phyloP scores from a whole-genome alignment of 257 asterid genomes.

The Penstemon newberryi region DNA sequence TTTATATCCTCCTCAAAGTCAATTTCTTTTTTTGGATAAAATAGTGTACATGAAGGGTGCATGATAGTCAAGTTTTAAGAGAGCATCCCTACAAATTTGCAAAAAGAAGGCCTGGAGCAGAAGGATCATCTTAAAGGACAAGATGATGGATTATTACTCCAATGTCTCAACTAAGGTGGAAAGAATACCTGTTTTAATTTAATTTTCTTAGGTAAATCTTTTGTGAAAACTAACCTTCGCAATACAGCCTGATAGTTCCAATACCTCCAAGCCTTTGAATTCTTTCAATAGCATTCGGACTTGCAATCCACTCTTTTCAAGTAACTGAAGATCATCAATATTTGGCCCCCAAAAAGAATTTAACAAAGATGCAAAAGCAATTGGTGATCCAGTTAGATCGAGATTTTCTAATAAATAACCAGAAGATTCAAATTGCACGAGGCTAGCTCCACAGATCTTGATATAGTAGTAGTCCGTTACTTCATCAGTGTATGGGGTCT shows the following conservation, averaged over 20 bases:
- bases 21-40: no score
- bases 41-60: no score
- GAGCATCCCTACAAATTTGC: no score
- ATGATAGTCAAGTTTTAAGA: no score
- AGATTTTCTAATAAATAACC: background rate
- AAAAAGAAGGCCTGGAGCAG: no score
- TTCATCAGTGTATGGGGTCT: background rate
- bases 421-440: background rate
- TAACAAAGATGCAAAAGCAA: background rate
- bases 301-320: background rate
- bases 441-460: background rate
- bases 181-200: no score
- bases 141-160: background rate
- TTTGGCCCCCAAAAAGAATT: background rate
- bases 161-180: no score
- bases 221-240: conserved; percentile 1
- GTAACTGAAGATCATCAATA: background rate
- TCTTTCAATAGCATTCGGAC: background rate
- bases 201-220: background rate
- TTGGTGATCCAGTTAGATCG: background rate
- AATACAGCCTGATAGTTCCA: background rate
- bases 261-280: background rate
- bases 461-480: background rate
- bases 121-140: background rate
- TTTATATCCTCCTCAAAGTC: no score